Evolutionary conservation across 805 yeast genomes (phyloP).

Genomic region (Hanseniaspora guilliermondii): DNA sequence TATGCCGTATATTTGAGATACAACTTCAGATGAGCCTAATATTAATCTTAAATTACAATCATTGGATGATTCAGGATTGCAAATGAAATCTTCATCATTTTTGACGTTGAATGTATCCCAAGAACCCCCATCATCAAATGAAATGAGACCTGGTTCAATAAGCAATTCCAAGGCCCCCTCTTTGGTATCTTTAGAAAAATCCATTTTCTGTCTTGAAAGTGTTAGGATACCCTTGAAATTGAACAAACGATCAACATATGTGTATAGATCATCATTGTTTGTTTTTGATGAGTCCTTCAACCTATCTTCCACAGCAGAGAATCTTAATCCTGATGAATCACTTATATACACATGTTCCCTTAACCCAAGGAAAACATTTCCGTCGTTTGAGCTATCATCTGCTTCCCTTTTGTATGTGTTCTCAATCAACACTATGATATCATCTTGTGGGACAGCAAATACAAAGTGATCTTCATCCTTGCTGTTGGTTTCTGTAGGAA

Average conservation of each 20-base stretch:
- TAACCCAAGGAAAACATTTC: constrained; percentile 1
- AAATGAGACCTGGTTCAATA: not conserved
- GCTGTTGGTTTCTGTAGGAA: constrained; percentile 31
- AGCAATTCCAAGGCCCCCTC: not conserved
- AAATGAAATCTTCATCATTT: not conserved
- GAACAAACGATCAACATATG: not conserved
- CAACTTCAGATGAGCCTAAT: constrained; percentile 28
- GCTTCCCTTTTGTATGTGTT: constrained; percentile 8
- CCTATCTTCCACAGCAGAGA: constrained; percentile 23
- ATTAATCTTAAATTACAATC: constrained; percentile 30
- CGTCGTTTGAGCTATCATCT: constrained; percentile 15
- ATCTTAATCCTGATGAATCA: constrained; percentile 25
- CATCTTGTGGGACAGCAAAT: constrained; percentile 22
- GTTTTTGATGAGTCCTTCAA: constrained; percentile 16
- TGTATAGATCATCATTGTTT: constrained; percentile 8
- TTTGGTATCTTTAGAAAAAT: not conserved
- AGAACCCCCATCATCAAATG: constrained; percentile 12
- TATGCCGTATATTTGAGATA: constrained; percentile 16
- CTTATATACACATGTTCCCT: constrained; percentile 19
- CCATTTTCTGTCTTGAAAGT: not conserved
- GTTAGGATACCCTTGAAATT: constrained; percentile 10
- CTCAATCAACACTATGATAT: constrained; percentile 16
- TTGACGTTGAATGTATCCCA: constrained; percentile 10
- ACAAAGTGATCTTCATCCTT: constrained; percentile 31
- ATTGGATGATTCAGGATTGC: constrained; percentile 23